Evolutionary conservation across 2,329 filamentous ascomycete species (phyloP), one percentile per base, ranked within the genome.

Genomic region (Phyllosticta citribraziliensis): DNA sequence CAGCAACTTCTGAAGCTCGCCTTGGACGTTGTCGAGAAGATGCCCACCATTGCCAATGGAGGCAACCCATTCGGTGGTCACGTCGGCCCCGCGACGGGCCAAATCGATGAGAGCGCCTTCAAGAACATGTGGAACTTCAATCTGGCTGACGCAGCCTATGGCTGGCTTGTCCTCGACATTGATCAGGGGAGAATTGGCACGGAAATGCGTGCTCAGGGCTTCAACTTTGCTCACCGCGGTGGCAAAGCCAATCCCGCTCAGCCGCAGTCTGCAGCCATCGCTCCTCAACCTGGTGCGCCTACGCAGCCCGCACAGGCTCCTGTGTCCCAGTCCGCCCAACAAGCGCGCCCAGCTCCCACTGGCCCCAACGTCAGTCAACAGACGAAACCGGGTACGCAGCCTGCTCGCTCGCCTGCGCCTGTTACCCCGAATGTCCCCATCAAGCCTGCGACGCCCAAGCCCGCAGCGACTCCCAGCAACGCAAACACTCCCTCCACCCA

Each of bases 81-180:
- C 30, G 84, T 87, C 58, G 88, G 88, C 50, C 86, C 81, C 58
- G 83, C 84, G 62, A 87, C 90, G 57, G 94, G 94, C 33, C 89
- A 96, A 70, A 91, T 99, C 19, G 94, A 99, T 65, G 94, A 99
- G 79, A 97, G 92, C 69, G 94, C 94, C 1, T 99, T 99, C 83
- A 99, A 99, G 81, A 99, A 99, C 74, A 97, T 97, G 94, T 99
- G 94, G 94, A 99, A 99, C 76, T 99, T 99, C 78, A 97, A 97
- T 75, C 77, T 99, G 66, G 94, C 94, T 30, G 94, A 99, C 78
- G 94, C 94, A 60, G 93, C 94, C 20, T 99, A 97, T 73, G 94
- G 94, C 64, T 99, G 91, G 81, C 81, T 99, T 57, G 91, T 97
- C 17, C 78, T 99, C 62, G 94, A 99, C 73, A 88, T 99, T 63